Evolutionary conservation across 177 flowering plant genomes (phyloP).

Genomic region (Tripterygium wilfordii): DNA sequence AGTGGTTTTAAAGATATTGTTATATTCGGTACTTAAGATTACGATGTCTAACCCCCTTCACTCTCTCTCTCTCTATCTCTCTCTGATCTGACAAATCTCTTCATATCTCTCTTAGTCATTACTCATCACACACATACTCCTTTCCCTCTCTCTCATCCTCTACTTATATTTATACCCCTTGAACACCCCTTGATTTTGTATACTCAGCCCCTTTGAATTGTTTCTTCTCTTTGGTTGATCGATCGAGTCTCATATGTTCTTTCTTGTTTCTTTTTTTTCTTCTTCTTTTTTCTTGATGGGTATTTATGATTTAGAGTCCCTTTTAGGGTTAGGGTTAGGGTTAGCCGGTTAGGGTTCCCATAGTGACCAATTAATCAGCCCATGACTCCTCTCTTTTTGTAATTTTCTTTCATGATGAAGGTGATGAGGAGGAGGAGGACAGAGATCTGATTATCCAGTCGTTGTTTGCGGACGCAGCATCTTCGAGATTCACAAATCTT

Average conservation of each 20-base stretch:
- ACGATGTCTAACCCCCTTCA: conserved; percentile 67
- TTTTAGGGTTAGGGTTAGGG: no score
- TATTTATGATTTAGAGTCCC: not conserved
- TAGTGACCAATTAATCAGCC: no score
- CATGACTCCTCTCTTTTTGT: conserved; percentile 6
- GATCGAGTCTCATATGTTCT: no score
- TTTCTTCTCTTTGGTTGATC: no score
- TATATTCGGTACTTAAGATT: conserved; percentile 40
- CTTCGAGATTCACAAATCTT: conserved; percentile 76
- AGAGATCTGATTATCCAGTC: conserved; percentile 26
- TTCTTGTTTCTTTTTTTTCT: not conserved
- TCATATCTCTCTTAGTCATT: conserved; percentile 24
- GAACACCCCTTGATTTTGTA: no score
- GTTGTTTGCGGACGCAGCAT: conserved; percentile 72
- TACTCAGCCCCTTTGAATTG: no score
- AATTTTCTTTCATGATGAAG: conserved; percentile 11
- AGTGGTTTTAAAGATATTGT: conserved; percentile 22
- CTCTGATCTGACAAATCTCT: conserved; percentile 21
- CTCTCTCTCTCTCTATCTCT: conserved; percentile 18
- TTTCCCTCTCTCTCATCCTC: not conserved
- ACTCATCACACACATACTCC: conserved; percentile 1
- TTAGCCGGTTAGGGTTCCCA: no score
- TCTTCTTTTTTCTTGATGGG: conserved; percentile 2
- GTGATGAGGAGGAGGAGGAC: conserved; percentile 1
- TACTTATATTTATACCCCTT: no score